Base-by-base conservation (phyloP, 805 yeast genomes). In the Pichia cephalocereana region DNA sequence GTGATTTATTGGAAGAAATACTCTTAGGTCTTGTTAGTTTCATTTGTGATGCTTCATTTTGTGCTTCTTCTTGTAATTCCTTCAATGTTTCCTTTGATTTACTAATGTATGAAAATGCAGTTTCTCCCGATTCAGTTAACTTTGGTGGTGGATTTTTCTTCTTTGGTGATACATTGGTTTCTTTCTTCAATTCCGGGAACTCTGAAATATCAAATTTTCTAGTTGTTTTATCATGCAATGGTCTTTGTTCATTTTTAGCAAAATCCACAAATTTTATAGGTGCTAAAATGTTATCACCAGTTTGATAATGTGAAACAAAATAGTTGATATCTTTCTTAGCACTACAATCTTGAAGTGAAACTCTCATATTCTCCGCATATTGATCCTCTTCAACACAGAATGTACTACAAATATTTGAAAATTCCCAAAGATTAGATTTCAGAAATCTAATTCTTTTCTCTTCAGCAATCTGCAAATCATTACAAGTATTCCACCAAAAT, bases 321-420 rank as follows among this genome's bases (percentile, higher is more conserved):
- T 65, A 62, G 30, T 69, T 68, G 19, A 85, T 67, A 53, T 87
- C 96, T 18, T 67, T 67, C 3, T 68, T 67, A 8, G 86, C 77
- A 18, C 79, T 82, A 55, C 89, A 82, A 45, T 76, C 73, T 50
- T 89, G 96, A 46, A 87, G 70, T 2, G 77, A 64, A 8, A 79
- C 61, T 48, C 96, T 74, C 14, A 89, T 75, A 46, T 70, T 70
- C 59, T 88, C 96, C 48, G 84, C 86, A 10, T 84, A 74, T 52
- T 79, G 82, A 59, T 88, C 96, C 57, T 83, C 85, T 41, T 79
- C 77, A 32, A 87, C 90, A 60, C 96, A 88, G 3, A 81, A 71
- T 0, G 86, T 73, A 8, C 95, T 85, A 9, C 85, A 70, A 38
- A 80, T 72, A 63, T 87, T 87, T 43, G 91, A 80, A 58, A 73